These are phyloP conservation scores for Pleurotus ostreatus DNA, from an alignment of 768 basidiomycete genomes.

Conservation along the genomic window DNA sequence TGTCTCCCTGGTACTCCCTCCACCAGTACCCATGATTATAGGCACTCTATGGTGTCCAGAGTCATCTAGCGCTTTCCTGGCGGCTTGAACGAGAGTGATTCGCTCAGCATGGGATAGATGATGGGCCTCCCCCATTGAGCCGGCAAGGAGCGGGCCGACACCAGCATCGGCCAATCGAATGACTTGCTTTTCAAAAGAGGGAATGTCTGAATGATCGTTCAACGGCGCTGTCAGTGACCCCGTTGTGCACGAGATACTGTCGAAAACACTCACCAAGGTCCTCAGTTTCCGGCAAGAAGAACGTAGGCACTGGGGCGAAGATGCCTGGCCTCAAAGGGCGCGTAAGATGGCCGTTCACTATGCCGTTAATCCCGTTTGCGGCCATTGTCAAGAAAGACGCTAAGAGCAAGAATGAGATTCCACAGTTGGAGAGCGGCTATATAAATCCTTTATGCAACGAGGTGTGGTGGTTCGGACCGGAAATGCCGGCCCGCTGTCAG, in stretches of 20 bases:
- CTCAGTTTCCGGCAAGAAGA: slow-evolving; percentile 72
- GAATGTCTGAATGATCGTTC: slow-evolving; percentile 44
- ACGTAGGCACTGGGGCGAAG: slow-evolving; percentile 83
- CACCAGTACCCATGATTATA: slow-evolving; percentile 80
- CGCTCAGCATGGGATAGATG: slow-evolving; percentile 72
- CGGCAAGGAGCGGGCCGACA: slow-evolving; percentile 68
- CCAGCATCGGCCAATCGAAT: slow-evolving; percentile 60
- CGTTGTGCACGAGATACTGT: background rate
- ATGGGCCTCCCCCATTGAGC: slow-evolving; percentile 84
- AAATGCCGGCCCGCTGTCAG: slow-evolving; percentile 19
- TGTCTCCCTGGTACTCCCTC: slow-evolving; percentile 80
- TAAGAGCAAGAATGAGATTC: background rate
- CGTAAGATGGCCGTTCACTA: slow-evolving; percentile 23
- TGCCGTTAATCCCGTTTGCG: slow-evolving; percentile 31
- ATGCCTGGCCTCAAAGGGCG: slow-evolving; percentile 73
- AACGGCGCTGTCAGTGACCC: background rate
- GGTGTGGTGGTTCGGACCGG: slow-evolving; percentile 20
- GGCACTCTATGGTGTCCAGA: slow-evolving; percentile 57
- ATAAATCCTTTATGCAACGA: slow-evolving; percentile 16
- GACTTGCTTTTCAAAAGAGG: slow-evolving; percentile 65
- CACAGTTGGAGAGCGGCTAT: background rate
- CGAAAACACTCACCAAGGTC: slow-evolving; percentile 64
- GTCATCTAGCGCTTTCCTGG: slow-evolving; percentile 67
- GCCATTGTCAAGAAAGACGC: slow-evolving; percentile 24
- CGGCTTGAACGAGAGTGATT: slow-evolving; percentile 54